These are phyloP conservation scores for Starmerella asiatica DNA, from an alignment of 805 yeast species.

Conservation along the genomic window DNA sequence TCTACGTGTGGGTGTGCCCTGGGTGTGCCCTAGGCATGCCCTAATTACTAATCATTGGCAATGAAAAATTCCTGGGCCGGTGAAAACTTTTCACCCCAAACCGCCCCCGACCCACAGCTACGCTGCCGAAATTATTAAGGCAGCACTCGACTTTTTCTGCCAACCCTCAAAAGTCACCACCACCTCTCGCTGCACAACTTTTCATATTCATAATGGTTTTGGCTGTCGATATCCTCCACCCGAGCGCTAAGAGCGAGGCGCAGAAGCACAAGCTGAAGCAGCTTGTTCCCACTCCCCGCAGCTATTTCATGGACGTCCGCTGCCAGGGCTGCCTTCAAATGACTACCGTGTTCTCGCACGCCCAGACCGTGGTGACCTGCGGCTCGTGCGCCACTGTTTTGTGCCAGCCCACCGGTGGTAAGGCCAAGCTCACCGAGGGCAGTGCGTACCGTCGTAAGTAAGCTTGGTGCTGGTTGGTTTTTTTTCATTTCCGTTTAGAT, in stretches of 20 bases:
- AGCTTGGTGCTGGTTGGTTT: constrained; percentile 19
- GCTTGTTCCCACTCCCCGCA: constrained; percentile 96
- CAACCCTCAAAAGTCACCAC: constrained; percentile 1
- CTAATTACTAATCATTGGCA: background rate
- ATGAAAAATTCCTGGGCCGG: background rate
- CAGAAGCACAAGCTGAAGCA: constrained; percentile 94
- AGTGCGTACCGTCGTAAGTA: constrained; percentile 99
- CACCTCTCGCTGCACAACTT: constrained; percentile 4
- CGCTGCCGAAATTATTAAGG: constrained; percentile 12
- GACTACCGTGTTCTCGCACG: constrained; percentile 99
- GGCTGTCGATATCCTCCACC: constrained; percentile 98
- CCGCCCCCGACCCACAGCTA: constrained; percentile 4
- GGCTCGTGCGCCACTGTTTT: constrained; percentile 96
- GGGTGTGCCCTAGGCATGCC: too few species aligned
- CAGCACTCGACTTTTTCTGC: constrained; percentile 9
- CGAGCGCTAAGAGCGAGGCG: constrained; percentile 92
- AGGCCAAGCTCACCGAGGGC: constrained; percentile 98
- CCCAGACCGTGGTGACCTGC: constrained; percentile 99
- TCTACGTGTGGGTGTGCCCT: too few species aligned
- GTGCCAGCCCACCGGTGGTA: constrained; percentile 99
- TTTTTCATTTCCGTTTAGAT: background rate
- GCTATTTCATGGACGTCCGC: constrained; percentile 98
- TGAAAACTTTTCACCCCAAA: constrained; percentile 12
- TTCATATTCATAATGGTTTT: constrained; percentile 47
- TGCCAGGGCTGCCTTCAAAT: constrained; percentile 99